Percentiles rank a stretch among this genome's conserved stretches.
These are phyloP conservation scores for Guadua angustifolia DNA, from an alignment of 176 grass and related monocot genomes.

Conservation along the genomic window DNA sequence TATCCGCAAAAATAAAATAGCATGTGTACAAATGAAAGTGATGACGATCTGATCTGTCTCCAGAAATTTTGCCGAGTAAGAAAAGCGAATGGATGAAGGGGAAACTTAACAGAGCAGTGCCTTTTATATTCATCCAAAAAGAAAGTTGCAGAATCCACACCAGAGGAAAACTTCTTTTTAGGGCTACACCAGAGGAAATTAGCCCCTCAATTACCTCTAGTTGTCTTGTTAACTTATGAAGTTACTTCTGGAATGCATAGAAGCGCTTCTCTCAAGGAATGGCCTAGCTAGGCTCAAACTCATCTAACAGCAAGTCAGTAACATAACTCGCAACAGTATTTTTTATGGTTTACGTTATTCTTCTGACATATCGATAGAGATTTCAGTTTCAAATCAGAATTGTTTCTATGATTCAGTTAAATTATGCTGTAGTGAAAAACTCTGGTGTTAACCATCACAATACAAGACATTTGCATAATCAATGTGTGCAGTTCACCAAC, in stretches of 20 bases:
- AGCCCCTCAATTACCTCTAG: background rate
- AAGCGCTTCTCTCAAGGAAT: background rate
- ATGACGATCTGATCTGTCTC: background rate
- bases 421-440: background rate
- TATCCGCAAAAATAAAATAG: background rate
- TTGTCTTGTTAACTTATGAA: background rate
- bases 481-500: background rate
- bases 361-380: background rate
- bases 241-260: background rate
- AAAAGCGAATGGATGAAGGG: background rate
- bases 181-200: background rate
- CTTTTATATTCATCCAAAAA: background rate
- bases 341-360: background rate
- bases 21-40: background rate
- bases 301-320: background rate
- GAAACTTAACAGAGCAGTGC: background rate
- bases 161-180: background rate
- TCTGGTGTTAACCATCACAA: background rate
- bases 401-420: background rate
- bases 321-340: background rate
- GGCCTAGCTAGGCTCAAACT: conserved; percentile 7
- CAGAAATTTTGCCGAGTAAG: background rate
- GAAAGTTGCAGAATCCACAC: too few relatives aligned
- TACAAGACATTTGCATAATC: background rate
- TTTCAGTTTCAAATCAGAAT: conserved; percentile 12